A percentile compares a stretch with the other conserved stretches of the same genome.
Evolutionary conservation across 441 rosid species (phyloP).

Genomic region (Erodium chrysanthum): DNA sequence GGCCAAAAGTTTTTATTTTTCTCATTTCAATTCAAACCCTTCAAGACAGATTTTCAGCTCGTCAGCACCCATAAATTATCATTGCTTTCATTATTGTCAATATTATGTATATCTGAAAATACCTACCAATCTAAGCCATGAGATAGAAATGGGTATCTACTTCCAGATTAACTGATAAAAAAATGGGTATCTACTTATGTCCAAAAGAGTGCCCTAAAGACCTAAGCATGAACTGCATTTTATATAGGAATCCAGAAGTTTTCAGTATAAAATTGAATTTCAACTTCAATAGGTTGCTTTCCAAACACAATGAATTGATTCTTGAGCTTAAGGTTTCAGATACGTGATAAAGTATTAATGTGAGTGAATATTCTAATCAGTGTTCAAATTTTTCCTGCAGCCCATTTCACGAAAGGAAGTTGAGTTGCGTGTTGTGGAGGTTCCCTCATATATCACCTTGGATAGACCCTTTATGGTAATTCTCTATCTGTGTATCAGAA

Average conservation of each 20-base stretch:
- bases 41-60: too few species aligned
- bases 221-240: background rate
- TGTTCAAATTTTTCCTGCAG: constrained; percentile 31
- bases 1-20: too few species aligned
- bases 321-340: too few species aligned
- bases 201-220: background rate
- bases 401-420: constrained; percentile 60
- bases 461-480: constrained; percentile 68
- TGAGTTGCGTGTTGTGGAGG: constrained; percentile 50
- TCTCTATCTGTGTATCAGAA: background rate
- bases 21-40: too few species aligned
- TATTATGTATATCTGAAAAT: too few species aligned
- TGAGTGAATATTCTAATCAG: constrained; percentile 11
- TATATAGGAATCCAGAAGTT: background rate
- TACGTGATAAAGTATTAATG: background rate
- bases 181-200: background rate
- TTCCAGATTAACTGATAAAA: too few species aligned
- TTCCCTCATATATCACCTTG: constrained; percentile 54
- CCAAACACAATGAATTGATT: background rate
- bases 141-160: too few species aligned
- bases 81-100: too few species aligned
- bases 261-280: background rate
- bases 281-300: background rate
- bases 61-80: too few species aligned
- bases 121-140: too few species aligned